These are phyloP conservation scores for Cercospora canescens DNA, from an alignment of 2,329 filamentous ascomycete species.

Conservation along the genomic window DNA sequence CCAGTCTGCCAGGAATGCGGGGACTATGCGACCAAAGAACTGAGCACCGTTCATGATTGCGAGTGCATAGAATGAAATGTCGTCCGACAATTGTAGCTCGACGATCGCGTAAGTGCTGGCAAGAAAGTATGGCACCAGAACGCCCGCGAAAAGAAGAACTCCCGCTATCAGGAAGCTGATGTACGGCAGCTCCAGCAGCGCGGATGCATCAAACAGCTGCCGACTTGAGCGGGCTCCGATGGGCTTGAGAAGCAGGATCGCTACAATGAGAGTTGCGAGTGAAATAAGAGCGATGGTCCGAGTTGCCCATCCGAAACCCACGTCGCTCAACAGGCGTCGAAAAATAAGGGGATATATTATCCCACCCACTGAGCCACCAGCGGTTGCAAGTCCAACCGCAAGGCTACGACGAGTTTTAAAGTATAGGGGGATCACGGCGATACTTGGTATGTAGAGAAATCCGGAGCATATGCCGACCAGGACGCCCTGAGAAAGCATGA, in stretches of 20 bases:
- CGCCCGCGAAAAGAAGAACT: slow-evolving; percentile 43
- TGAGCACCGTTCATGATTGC: slow-evolving; percentile 64
- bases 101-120: slow-evolving; percentile 53
- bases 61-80: slow-evolving; percentile 36
- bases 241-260: slow-evolving; percentile 37
- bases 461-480: slow-evolving; percentile 41
- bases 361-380: slow-evolving; percentile 55
- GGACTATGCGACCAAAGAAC: slow-evolving; percentile 48
- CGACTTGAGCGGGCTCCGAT: slow-evolving; percentile 42
- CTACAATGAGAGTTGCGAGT: slow-evolving; percentile 25
- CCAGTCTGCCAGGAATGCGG: slow-evolving; percentile 45
- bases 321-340: slow-evolving; percentile 43
- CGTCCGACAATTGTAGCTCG: slow-evolving; percentile 29
- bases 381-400: slow-evolving; percentile 59
- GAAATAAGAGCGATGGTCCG: slow-evolving; percentile 52
- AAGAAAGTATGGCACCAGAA: slow-evolving; percentile 52
- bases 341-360: slow-evolving; percentile 55
- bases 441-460: slow-evolving; percentile 59
- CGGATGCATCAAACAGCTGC: slow-evolving; percentile 41
- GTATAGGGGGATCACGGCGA: slow-evolving; percentile 66
- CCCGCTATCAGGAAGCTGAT: neutral
- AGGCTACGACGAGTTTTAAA: slow-evolving; percentile 56
- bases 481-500: slow-evolving; percentile 50
- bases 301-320: slow-evolving; percentile 58
- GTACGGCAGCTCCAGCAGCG: slow-evolving; percentile 38